phyloP scores from a whole-genome alignment of 2,329 filamentous ascomycete genomes.

The Clonostachys rosea region DNA sequence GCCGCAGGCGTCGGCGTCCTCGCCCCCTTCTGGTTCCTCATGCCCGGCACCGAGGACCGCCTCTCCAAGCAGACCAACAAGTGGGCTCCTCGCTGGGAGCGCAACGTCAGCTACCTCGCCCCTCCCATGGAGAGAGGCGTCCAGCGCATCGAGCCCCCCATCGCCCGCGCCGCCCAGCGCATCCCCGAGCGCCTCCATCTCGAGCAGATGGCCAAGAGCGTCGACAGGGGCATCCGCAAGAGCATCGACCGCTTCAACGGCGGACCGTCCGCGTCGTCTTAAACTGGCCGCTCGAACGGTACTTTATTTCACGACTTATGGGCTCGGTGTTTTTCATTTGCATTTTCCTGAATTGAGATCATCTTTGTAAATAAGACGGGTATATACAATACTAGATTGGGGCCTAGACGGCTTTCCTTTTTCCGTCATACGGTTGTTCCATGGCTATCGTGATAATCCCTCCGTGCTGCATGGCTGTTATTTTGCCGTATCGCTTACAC shows the following conservation, averaged over 20 bases:
- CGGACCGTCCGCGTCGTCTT: too few species aligned
- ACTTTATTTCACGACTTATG: too few species aligned
- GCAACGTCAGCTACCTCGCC: slow-evolving; percentile 48
- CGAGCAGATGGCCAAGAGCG: slow-evolving; percentile 41
- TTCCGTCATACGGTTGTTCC: too few species aligned
- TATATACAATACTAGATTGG: too few species aligned
- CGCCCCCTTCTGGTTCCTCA: slow-evolving; percentile 52
- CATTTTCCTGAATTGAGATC: too few species aligned
- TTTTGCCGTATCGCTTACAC: too few species aligned
- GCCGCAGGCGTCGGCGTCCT: slow-evolving; percentile 48
- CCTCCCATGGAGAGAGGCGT: slow-evolving; percentile 40
- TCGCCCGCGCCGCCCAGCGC: slow-evolving; percentile 36
- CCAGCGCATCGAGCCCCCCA: slow-evolving; percentile 42
- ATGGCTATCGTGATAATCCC: too few species aligned
- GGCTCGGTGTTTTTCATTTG: too few species aligned
- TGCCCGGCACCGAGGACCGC: slow-evolving; percentile 51
- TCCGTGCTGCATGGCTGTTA: too few species aligned
- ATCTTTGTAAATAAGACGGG: too few species aligned
- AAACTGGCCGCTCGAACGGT: too few species aligned
- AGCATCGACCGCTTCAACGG: slow-evolving; percentile 29
- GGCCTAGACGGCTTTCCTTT: too few species aligned
- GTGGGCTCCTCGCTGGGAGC: slow-evolving; percentile 58
- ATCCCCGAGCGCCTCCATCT: slow-evolving; percentile 43
- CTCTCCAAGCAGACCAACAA: slow-evolving; percentile 47
- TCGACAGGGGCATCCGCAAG: slow-evolving; percentile 41